These are phyloP conservation scores for Pestalotiopsis sp. DNA, from an alignment of 2,329 filamentous ascomycete species.

Conservation along the genomic window DNA sequence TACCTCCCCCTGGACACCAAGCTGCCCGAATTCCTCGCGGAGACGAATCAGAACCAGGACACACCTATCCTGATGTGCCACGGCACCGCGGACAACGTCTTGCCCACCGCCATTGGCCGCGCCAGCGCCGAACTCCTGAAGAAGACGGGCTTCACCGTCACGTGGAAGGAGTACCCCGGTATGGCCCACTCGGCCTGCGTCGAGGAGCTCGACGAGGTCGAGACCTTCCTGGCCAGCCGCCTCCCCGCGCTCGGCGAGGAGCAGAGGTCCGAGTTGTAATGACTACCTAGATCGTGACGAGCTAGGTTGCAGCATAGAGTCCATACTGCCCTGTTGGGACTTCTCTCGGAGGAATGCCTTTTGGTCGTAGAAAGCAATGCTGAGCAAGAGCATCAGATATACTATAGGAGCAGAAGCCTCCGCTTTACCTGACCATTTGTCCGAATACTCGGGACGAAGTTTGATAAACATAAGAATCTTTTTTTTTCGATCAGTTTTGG, in stretches of 20 bases:
- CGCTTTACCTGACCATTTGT: too few relatives aligned
- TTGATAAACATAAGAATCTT: too few relatives aligned
- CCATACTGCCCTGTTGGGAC: neutral
- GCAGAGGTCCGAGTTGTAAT: slow-evolving; percentile 41
- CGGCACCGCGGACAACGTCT: slow-evolving; percentile 76
- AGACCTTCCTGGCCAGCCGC: slow-evolving; percentile 54
- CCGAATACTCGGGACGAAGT: too few relatives aligned
- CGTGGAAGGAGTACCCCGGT: slow-evolving; percentile 73
- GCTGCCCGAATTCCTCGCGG: slow-evolving; percentile 58
- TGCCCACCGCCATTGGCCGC: slow-evolving; percentile 70
- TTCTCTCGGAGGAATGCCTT: neutral
- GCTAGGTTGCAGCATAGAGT: neutral
- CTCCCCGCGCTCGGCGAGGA: slow-evolving; percentile 45
- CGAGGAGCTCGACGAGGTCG: slow-evolving; percentile 81
- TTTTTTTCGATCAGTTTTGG: too few relatives aligned
- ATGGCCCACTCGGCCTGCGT: slow-evolving; percentile 77
- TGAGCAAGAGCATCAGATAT: too few relatives aligned
- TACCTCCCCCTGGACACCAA: slow-evolving; percentile 76
- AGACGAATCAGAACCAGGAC: slow-evolving; percentile 65
- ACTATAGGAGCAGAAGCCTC: too few relatives aligned
- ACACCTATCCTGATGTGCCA: slow-evolving; percentile 91
- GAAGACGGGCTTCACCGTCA: slow-evolving; percentile 71
- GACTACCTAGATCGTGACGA: neutral
- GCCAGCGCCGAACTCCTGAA: slow-evolving; percentile 69
- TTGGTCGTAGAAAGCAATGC: too few relatives aligned